phyloP scores from a whole-genome alignment of 805 yeast genomes.

The Wickerhamomyces chaumierensis region DNA sequence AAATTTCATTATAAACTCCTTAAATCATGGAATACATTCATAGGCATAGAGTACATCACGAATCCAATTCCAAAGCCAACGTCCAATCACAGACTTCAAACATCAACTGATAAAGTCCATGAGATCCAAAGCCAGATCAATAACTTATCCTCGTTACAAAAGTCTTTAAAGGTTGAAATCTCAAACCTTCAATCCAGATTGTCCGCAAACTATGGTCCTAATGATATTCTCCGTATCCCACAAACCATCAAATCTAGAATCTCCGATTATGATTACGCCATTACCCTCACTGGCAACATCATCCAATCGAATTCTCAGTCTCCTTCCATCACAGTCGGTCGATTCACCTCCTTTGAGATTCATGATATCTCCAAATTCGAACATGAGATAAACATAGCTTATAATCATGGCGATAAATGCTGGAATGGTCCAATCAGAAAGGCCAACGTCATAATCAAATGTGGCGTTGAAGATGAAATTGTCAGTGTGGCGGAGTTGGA shows the following conservation, averaged over 20 bases:
- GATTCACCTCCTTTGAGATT: conserved; percentile 15
- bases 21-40: conserved; percentile 11
- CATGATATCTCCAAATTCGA: conserved; percentile 22
- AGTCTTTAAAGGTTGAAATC: conserved; percentile 1
- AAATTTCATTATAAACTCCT: conserved; percentile 6
- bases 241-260: conserved; percentile 36
- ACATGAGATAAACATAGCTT: conserved; percentile 28
- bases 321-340: conserved; percentile 43
- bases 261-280: conserved; percentile 62
- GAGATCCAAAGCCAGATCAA: not conserved
- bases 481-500: conserved; percentile 78
- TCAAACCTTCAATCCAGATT: conserved; percentile 4
- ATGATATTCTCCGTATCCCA: conserved; percentile 53
- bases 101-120: not conserved
- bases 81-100: too few relatives aligned
- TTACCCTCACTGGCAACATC: conserved; percentile 46
- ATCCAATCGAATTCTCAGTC: conserved; percentile 39
- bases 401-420: conserved; percentile 61
- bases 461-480: conserved; percentile 50
- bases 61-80: not conserved
- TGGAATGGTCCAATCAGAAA: conserved; percentile 91
- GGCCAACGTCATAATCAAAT: conserved; percentile 49
- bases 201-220: conserved; percentile 39
- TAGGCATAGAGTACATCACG: conserved; percentile 8
- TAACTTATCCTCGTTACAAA: not conserved